phyloP scores from a whole-genome alignment of 768 basidiomycete genomes.

The Trichaptum fuscoviolaceum region DNA sequence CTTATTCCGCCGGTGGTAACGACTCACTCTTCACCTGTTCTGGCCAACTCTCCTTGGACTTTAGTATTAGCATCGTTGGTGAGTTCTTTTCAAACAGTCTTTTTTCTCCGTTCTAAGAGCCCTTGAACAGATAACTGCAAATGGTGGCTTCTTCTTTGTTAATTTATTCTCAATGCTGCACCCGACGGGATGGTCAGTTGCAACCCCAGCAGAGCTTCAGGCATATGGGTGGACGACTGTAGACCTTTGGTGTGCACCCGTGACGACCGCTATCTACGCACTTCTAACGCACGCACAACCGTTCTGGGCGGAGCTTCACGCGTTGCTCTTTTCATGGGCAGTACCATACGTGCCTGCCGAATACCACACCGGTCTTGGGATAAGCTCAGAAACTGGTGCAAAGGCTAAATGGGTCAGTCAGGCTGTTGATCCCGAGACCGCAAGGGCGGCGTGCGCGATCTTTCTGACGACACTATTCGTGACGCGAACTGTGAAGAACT shows the following conservation, averaged over 20 bases:
- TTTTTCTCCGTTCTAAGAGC: background rate
- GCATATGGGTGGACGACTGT: slow-evolving; percentile 82
- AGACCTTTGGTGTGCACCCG: slow-evolving; percentile 83
- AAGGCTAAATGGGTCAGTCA: slow-evolving; percentile 25
- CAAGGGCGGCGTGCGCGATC: slow-evolving; percentile 67
- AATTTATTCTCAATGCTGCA: slow-evolving; percentile 73
- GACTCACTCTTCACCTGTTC: slow-evolving; percentile 38
- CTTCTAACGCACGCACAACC: slow-evolving; percentile 84
- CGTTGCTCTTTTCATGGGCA: slow-evolving; percentile 14
- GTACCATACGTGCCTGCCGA: slow-evolving; percentile 11
- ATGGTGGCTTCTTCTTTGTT: slow-evolving; percentile 76
- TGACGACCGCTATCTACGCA: slow-evolving; percentile 73
- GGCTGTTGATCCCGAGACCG: slow-evolving; percentile 56
- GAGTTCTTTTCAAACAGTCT: slow-evolving; percentile 21
- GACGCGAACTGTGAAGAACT: slow-evolving; percentile 62
- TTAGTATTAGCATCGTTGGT: slow-evolving; percentile 71
- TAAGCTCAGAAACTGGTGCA: slow-evolving; percentile 24
- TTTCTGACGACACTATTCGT: slow-evolving; percentile 59
- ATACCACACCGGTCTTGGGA: slow-evolving; percentile 46
- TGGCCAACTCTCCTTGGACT: slow-evolving; percentile 70
- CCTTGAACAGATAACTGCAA: slow-evolving; percentile 42
- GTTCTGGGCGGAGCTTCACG: slow-evolving; percentile 37
- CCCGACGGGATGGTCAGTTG: slow-evolving; percentile 59
- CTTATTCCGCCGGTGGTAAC: slow-evolving; percentile 69
- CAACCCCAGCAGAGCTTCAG: slow-evolving; percentile 75